Evolutionary conservation across 1,139 yeast genomes (phyloP).

Genomic region (Saccharomyces hybrid): DNA sequence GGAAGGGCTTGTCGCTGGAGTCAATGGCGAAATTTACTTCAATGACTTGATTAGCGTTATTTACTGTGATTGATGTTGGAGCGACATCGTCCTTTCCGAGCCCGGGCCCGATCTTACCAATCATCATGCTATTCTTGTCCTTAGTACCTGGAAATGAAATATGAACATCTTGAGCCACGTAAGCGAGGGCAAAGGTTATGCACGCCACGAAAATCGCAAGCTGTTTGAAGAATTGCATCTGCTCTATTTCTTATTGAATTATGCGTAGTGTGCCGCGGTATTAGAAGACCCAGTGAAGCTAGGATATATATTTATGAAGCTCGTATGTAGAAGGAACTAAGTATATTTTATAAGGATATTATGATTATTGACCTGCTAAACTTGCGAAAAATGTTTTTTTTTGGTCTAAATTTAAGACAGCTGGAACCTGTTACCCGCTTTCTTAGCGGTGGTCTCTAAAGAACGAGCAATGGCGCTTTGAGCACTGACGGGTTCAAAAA

Average conservation of each 20-base stretch:
- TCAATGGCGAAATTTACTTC: slow-evolving; percentile 17
- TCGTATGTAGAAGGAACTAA: neutral
- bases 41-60: slow-evolving; percentile 11
- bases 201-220: slow-evolving; percentile 6
- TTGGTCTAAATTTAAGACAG: neutral
- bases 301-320: neutral
- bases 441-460: slow-evolving; percentile 6
- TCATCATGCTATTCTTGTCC: slow-evolving; percentile 7
- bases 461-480: slow-evolving; percentile 9
- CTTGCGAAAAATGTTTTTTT: slow-evolving; percentile 2
- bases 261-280: neutral
- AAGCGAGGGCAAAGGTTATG: slow-evolving; percentile 10
- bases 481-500: slow-evolving; percentile 6
- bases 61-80: slow-evolving; percentile 7
- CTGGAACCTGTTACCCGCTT: slow-evolving; percentile 12
- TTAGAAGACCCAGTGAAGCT: neutral
- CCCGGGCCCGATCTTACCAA: slow-evolving; percentile 8
- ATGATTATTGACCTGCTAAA: slow-evolving; percentile 1
- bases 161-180: slow-evolving; percentile 14
- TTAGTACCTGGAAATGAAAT: slow-evolving; percentile 2
- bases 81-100: slow-evolving; percentile 6
- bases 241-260: neutral
- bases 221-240: neutral
- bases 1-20: slow-evolving; percentile 15
- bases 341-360: slow-evolving; percentile 3